Percentiles rank a stretch among this genome's conserved stretches.
Evolutionary conservation across 1,284 basidiomycete species (phyloP).

Genomic region (Naganishia liquefaciens): DNA sequence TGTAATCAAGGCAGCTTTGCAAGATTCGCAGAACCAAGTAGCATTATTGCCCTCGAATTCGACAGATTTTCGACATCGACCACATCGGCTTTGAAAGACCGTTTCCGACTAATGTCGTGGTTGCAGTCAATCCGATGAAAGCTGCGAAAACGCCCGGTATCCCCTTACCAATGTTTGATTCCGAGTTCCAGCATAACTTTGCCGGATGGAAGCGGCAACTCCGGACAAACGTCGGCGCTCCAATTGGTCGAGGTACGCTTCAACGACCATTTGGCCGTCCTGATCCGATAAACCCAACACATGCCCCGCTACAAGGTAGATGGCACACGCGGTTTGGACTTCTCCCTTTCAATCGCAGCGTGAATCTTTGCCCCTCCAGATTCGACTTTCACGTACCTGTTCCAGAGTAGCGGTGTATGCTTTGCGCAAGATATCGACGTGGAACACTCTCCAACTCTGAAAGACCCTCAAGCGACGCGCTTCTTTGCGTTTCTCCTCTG

Average conservation of each 20-base stretch:
- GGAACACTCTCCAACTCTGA: constrained; percentile 21
- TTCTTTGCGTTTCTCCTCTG: constrained; percentile 14
- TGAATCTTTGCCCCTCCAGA: neutral
- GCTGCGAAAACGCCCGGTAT: too few species aligned
- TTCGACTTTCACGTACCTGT: constrained; percentile 23
- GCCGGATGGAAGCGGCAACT: constrained; percentile 29
- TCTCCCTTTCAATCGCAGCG: constrained; percentile 20
- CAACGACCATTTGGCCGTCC: constrained; percentile 22
- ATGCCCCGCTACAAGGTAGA: constrained; percentile 22
- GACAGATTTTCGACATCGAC: constrained; percentile 26
- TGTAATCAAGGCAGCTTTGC: constrained; percentile 22
- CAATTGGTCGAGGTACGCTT: constrained; percentile 30
- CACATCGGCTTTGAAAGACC: constrained; percentile 28
- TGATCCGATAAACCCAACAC: constrained; percentile 13
- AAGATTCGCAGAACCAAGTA: constrained; percentile 29
- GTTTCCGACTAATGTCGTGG: constrained; percentile 26
- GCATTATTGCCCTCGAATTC: constrained; percentile 21
- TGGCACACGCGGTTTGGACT: constrained; percentile 28
- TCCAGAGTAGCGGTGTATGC: constrained; percentile 9
- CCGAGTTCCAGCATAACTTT: constrained; percentile 4
- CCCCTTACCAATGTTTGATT: constrained; percentile 27
- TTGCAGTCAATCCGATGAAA: neutral
- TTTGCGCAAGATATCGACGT: constrained; percentile 19
- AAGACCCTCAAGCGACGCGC: constrained; percentile 12
- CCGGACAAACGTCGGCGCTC: constrained; percentile 28